Evolutionary conservation across 257 asterid species (phyloP), one percentile per base, ranked within the genome.

Genomic region (Solanum tacnaense): DNA sequence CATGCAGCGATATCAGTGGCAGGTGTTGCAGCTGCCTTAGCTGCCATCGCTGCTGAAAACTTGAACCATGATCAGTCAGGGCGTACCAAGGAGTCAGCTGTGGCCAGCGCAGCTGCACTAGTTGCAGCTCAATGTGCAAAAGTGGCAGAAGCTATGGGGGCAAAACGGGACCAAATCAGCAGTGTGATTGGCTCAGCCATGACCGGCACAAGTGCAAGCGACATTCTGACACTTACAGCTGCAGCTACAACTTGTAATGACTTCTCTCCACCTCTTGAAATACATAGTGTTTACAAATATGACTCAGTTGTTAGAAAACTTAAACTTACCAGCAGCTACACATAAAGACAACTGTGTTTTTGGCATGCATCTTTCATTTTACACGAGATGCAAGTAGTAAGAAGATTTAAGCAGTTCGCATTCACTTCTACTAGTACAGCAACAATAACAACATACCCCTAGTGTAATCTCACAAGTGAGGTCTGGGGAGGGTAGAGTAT

Each of bases 81-180:
- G 75, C 41, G 91, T 65, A 62, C 86, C n/a, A 93, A 92, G 86
- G 98, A 93, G 11, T 90, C 98, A 0, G 96, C 98, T 6, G 89
- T 95, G 68, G 99, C 99, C 35, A 93, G 97, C 1, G 99, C 99
- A 36, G 94, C 99, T 0, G 96, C 98, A 84, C 83, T 96, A 34
- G 98, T 96, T 60, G 99, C 99, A 1, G 98, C 98, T 36, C 98
- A 96, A 62, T 96, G 99, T 12, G 98, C 98, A 7, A 92, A 95
- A 91, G 94, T 94, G 68, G 99, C 99, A 1, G 99, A 96, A 92
- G 96, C 98, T 13, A 96, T 95, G 98, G 99, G 99, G 67, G 99
- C 99, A 21, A 94, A 91, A 91, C 93, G 94, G 89, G 98, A 94
- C 88, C 95, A 93, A 86, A 93, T 96, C 73, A 93, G 92, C 88